Base-by-base conservation (phyloP, 768 basidiomycete genomes). In the Trametes meyenii region DNA sequence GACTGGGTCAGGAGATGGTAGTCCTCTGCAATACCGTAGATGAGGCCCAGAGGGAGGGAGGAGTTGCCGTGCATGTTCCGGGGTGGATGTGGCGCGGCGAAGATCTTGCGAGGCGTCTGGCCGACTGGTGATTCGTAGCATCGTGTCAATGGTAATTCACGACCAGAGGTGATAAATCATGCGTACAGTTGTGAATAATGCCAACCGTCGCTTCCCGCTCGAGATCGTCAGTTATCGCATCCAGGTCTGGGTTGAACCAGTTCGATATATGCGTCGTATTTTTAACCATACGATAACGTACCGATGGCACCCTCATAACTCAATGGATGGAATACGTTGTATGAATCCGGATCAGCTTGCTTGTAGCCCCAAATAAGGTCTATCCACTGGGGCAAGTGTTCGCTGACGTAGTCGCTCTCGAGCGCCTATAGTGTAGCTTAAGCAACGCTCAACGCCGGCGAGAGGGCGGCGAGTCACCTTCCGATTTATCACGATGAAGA, bases 121-220 rank as follows among this genome's bases (percentile, higher is more conserved):
- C 95, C 95, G 66, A 97, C 91, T 93, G 38, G 2, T 44, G 26
- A 11, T n/a, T n/a, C 6, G 13, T n/a, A 24, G 14, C 38, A 5
- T 16, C 2, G 4, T 16, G 26, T 2, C 13, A 21, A 43, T 13
- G 49, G 21, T 10, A 8, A 39, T 13, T 12, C 11, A 13, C 38
- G 6, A 23, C 36, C 23, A 14, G 14, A 26, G 14, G 12, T 11
- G 14, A 13, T 23, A 3, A n/a, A 19, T 7, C 51, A 35, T 14
- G n/a, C 83, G 40, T 66, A 92, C 92, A 98, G 64, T 96, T 96
- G 73, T 96, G 94, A 50, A 97, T 96, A 58, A 96, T 96, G 1
- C 94, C 94, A 19, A 96, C 90, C 7, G 93, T 94, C 0, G 96
- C 95, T 69, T 94, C 93, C 38, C 90, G 84, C 75, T 98, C 92